These are phyloP conservation scores for Zostera marina DNA, from an alignment of 116 monocot genomes.

Conservation along the genomic window DNA sequence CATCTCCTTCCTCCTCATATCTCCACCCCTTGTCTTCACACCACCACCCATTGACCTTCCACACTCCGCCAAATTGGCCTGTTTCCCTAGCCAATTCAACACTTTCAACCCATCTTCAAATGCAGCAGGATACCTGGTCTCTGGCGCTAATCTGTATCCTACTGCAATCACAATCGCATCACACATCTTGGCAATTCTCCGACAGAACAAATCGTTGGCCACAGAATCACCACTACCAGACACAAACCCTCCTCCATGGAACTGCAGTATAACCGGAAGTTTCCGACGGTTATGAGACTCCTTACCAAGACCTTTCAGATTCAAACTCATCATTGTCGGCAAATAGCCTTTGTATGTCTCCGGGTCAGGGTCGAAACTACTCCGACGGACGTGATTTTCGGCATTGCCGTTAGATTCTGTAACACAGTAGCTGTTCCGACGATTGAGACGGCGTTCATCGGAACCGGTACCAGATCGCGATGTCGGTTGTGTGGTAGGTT, in stretches of 20 bases:
- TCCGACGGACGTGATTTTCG: conserved; percentile 8
- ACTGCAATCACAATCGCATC: conserved; percentile 56
- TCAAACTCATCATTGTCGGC: conserved; percentile 8
- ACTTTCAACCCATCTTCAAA: conserved; percentile 55
- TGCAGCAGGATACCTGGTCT: conserved; percentile 54
- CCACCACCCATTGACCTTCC: conserved; percentile 28
- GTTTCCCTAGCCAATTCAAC: conserved; percentile 53
- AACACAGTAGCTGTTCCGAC: conserved; percentile 10
- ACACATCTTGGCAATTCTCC: conserved; percentile 36
- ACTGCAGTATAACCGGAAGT: conserved; percentile 46
- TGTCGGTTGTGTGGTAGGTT: background rate
- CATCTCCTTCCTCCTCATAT: conserved; percentile 10
- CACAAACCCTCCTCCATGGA: conserved; percentile 58
- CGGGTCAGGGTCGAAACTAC: conserved; percentile 14
- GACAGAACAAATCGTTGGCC: conserved; percentile 49
- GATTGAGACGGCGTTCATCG: background rate
- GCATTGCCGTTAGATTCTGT: background rate
- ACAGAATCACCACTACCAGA: conserved; percentile 25
- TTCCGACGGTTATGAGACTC: conserved; percentile 1
- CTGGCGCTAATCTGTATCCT: conserved; percentile 55
- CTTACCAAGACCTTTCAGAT: background rate
- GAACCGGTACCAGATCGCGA: conserved; percentile 4
- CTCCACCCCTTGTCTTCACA: conserved; percentile 7
- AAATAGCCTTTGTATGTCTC: conserved; percentile 26
- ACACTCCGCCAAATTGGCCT: conserved; percentile 50